phyloP scores from a whole-genome alignment of 2,329 filamentous ascomycete species.

The Calonectria montana region DNA sequence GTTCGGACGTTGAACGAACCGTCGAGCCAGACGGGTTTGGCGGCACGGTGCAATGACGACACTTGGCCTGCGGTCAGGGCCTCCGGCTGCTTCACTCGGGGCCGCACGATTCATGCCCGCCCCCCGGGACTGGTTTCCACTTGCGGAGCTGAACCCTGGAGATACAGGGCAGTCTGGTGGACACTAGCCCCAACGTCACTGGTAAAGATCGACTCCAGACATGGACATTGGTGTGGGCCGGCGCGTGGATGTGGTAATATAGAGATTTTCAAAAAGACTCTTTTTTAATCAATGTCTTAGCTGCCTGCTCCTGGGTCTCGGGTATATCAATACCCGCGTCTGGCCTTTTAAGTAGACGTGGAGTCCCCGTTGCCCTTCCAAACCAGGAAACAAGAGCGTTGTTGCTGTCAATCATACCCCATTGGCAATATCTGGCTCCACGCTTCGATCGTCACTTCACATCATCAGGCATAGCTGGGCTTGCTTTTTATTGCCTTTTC shows the following conservation, averaged over 20 bases:
- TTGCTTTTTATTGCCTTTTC: not conserved
- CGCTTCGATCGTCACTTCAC: not conserved
- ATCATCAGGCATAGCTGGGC: constrained; percentile 33
- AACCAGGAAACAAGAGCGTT: not conserved
- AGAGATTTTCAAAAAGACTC: constrained; percentile 20
- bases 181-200: constrained; percentile 13
- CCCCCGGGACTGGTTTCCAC: constrained; percentile 3
- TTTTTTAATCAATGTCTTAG: constrained; percentile 10
- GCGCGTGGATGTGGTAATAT: constrained; percentile 21
- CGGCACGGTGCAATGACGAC: constrained; percentile 39
- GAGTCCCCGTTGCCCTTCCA: not conserved
- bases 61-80: not conserved
- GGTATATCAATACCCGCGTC: constrained; percentile 28
- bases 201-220: constrained; percentile 33
- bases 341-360: not conserved
- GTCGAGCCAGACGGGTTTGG: constrained; percentile 22
- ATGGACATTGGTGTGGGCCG: constrained; percentile 29
- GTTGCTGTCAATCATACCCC: not conserved
- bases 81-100: not conserved
- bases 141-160: not conserved
- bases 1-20: constrained; percentile 16
- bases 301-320: not conserved
- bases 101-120: constrained; percentile 27
- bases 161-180: not conserved
- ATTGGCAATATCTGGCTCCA: not conserved